Evolutionary conservation across 345 rosid species (phyloP).

Genomic region (Boechera stricta): DNA sequence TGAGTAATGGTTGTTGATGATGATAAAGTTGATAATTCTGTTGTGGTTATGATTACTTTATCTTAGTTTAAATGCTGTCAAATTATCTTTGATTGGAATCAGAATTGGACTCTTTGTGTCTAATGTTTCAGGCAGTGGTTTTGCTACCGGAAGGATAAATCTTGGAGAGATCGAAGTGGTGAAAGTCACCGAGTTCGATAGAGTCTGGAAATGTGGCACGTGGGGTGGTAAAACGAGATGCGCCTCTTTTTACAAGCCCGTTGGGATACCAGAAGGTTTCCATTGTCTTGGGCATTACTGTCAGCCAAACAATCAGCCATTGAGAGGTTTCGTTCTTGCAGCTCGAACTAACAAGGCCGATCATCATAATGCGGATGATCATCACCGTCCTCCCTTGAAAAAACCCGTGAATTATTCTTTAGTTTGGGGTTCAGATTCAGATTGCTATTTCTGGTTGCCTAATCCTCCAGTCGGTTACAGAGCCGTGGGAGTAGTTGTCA

Average conservation of each 20-base stretch:
- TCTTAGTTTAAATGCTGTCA: not conserved
- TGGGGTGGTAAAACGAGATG: constrained; percentile 55
- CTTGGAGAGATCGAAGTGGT: constrained; percentile 77
- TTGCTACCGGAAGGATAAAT: constrained; percentile 64
- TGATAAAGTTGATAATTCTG: not conserved
- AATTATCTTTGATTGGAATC: not conserved
- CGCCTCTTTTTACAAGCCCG: constrained; percentile 70
- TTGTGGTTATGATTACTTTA: not conserved
- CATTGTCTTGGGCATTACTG: constrained; percentile 79
- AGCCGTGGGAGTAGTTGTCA: constrained; percentile 83
- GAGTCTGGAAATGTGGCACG: constrained; percentile 63
- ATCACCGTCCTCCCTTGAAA: constrained; percentile 60
- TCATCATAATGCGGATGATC: constrained; percentile 47
- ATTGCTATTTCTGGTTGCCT: constrained; percentile 82
- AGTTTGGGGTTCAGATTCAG: constrained; percentile 63
- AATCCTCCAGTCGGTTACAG: constrained; percentile 78
- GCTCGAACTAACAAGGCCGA: constrained; percentile 44
- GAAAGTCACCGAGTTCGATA: constrained; percentile 62
- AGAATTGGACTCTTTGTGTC: not conserved
- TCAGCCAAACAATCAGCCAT: constrained; percentile 63
- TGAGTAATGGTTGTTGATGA: constrained; percentile 30
- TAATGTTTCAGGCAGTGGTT: constrained; percentile 63
- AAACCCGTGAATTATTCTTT: constrained; percentile 62
- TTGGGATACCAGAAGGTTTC: constrained; percentile 74
- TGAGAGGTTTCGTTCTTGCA: constrained; percentile 79